Base-by-base conservation (phyloP, 148 eudicot species). In the Amaranthus hypochondriacus region DNA sequence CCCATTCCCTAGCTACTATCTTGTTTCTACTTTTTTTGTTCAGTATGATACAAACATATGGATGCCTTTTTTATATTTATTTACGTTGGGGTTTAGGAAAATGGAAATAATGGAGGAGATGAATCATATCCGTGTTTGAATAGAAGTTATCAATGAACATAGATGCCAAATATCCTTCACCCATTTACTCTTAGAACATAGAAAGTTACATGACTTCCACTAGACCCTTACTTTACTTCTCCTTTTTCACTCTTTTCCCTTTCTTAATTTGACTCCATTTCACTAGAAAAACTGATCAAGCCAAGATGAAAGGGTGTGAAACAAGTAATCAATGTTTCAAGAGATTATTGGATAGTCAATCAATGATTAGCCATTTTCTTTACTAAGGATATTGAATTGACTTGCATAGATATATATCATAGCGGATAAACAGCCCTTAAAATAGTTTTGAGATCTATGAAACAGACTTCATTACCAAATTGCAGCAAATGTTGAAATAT, bases 401-500 rank as follows among this genome's bases (percentile, higher is more conserved):
- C 55, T 48, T 49, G 6, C 47, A 9, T 2, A 46, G 1, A 4
- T 43, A 9, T 2, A 46, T 4, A 4, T 43, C 4, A 42, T 42
- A 42, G 42, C 6, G 14, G 10, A 9, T 28, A 44, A 44, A 13
- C 68, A 63, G 14, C 49, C 49, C n/a, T 56, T 18, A 56, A 56
- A 56, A 4, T 14, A 56, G n/a, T 11, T 1, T 4, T 56, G 11
- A 13, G 53, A 65, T n/a, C 9, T 5, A 13, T n/a, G 10, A n/a
- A 46, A 48, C 68, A n/a, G 68, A 48, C 9, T 65, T 65, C 69
- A 66, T 15, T 43, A 56, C 61, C 69, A 73, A 48, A 61, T 47
- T 13, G 18, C 14, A 64, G 18, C 18, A 9, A 65, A 28, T n/a
- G 56, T 8, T 14, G 18, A 54, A 14, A 42, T 7, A 70, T 55